Evolutionary conservation across 2,329 filamentous ascomycete species (phyloP), one percentile per base, ranked within the genome.

Genomic region (Microdochium bolleyi): DNA sequence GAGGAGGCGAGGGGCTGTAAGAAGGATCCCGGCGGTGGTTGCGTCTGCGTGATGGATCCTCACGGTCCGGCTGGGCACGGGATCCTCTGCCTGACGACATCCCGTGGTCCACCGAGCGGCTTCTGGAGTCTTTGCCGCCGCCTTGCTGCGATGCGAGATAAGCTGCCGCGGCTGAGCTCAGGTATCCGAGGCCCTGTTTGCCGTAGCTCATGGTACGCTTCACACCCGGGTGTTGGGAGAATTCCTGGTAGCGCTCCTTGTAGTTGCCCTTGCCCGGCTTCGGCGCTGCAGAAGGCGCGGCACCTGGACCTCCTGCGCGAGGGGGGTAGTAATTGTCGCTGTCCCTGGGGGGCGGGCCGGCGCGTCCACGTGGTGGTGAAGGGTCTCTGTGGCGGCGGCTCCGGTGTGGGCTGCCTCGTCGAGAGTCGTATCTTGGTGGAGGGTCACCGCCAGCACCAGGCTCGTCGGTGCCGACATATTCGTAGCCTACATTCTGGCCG

Each of bases 381-480:
- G 48, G 13, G 24, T 49, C 48, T 30, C 24, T 49, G 48, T 49
- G 21, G 44, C 21, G 44, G n/a, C 21, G 44, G 38, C 59, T 53
- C 22, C 54, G 55, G 1, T 55, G 24, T 24, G 56, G 58, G 30
- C 55, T 58, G 4, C 55, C 49, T 41, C 56, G 57, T 27, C 59
- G 49, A 24, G 55, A 52, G 5, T 30, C 59, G 24, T 34, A 55
- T 27, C 49, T 41, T 19, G 51, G 60, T 32, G 49, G 58, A 10
- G 54, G 38, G n/a, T 60, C 53, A 21, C 52, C 55, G 21, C 59
- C 52, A 25, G 19, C 24, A 27, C 38, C 54, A 14, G 49, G 55
- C 49, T 64, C 62, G 22, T 64, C 62, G 19, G 63, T 64, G 41
- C 62, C 63, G 46, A 64, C 51, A 38, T 65, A 65, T 50, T 64